Evolutionary conservation across 2,329 filamentous ascomycete species (phyloP), one percentile per base, ranked within the genome.

Genomic region (Pseudocercospora musae): DNA sequence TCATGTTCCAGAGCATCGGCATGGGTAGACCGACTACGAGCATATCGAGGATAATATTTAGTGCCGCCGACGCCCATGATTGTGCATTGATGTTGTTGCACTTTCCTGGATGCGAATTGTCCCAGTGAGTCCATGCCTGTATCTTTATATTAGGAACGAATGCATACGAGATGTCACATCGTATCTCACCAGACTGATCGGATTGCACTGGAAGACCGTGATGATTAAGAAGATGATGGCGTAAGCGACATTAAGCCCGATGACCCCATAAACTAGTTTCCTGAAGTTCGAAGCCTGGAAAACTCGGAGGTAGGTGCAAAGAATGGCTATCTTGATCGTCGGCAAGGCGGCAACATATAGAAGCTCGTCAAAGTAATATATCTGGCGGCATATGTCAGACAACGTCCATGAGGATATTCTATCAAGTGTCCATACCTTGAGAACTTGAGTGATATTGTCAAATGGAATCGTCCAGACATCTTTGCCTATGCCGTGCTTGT

Each of bases 1-100:
- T 62, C 63, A 68, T 61, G 2, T 42, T 54, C 65, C 63, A 67
- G n/a, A 67, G 50, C 59, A 64, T 57, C 10, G 65, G 65, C 65
- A 67, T 66, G 4, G 65, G 65, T 6, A 67, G 29, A 11, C 56
- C 44, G 1, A 64, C 57, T 1, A 67, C 65, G 8, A 66, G 37
- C 9, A 66, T 11, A 37, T 67, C 65, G 13, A 67, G 63, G 15
- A 56, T 50, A 42, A 67, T 67, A 21, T 67, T 66, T 44, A 66
- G 25, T n/a, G 44, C 61, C 8, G 65, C 63, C 6, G 63, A 62
- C 13, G 65, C 63, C 63, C 65, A 66, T 1, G 63, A 63, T 21
- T 61, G 63, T 15, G 65, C 65, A 18, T 67, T 67, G 44, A 67
- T 60, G 50, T 66, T 58, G 31, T 62, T 66, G 55, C 65, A 67